phyloP scores from a whole-genome alignment of 2,329 filamentous ascomycete genomes.

The Claviceps capensis region DNA sequence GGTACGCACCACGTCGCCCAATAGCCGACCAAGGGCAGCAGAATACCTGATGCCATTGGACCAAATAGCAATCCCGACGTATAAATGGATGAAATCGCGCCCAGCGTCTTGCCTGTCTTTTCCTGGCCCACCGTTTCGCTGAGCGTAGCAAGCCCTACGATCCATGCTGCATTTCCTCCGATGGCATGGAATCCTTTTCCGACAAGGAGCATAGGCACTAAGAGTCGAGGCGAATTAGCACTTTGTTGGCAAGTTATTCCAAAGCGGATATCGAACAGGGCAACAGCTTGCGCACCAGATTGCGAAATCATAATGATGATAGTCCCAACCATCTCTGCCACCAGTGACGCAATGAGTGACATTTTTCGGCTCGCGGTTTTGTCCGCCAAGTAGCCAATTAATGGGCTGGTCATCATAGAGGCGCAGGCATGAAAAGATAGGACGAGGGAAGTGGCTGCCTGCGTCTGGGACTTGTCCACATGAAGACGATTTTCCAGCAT shows the following conservation, averaged over 20 bases:
- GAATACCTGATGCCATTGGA: background rate
- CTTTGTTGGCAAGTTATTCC: background rate
- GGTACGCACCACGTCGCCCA: background rate
- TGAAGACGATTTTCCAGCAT: background rate
- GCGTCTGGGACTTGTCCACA: background rate
- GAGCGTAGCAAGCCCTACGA: background rate
- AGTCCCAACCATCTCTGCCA: background rate
- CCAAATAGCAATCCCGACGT: background rate
- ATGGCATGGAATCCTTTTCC: background rate
- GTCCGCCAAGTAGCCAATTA: background rate
- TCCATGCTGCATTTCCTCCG: background rate
- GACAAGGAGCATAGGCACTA: background rate
- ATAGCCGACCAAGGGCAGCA: background rate
- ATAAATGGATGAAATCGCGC: background rate
- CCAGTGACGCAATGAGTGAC: background rate
- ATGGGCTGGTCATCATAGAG: background rate
- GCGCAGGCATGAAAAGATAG: background rate
- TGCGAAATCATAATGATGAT: background rate
- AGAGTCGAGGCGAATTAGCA: no score
- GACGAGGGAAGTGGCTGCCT: background rate
- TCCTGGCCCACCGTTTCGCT: background rate
- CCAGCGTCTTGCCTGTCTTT: background rate
- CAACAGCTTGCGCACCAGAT: background rate
- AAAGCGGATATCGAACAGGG: background rate
- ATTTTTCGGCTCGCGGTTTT: background rate